These are phyloP conservation scores for Leccinum colubrinum DNA, from an alignment of 1,284 basidiomycete species.

Conservation along the genomic window DNA sequence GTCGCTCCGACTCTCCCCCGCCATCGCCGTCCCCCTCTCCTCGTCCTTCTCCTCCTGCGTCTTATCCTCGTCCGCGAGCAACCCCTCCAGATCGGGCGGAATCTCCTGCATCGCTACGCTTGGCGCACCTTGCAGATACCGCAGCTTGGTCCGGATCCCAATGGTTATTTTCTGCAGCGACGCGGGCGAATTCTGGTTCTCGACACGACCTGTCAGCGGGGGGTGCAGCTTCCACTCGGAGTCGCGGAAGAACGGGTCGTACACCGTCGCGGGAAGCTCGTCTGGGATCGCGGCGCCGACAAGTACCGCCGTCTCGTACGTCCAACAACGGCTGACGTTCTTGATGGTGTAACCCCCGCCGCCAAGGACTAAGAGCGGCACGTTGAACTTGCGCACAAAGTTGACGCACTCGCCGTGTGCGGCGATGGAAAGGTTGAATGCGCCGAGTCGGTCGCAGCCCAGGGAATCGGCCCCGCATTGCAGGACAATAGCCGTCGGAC, in stretches of 20 bases:
- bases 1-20: constrained; percentile 57
- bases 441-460: constrained; percentile 92
- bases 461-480: constrained; percentile 98
- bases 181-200: constrained; percentile 87
- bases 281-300: constrained; percentile 84
- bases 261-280: constrained; percentile 86
- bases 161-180: constrained; percentile 86
- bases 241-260: constrained; percentile 92
- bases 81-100: constrained; percentile 85
- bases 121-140: constrained; percentile 94
- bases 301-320: constrained; percentile 96
- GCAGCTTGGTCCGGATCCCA: constrained; percentile 84
- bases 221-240: constrained; percentile 92
- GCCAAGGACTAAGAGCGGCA: constrained; percentile 89
- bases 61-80: constrained; percentile 76
- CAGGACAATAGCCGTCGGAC: constrained; percentile 89
- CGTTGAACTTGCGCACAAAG: constrained; percentile 89
- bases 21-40: constrained; percentile 52
- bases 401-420: constrained; percentile 98
- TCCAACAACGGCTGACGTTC: constrained; percentile 98
- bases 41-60: constrained; percentile 74
- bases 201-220: constrained; percentile 86
- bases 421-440: constrained; percentile 99
- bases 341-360: constrained; percentile 96
- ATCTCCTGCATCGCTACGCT: constrained; percentile 97